Percentiles rank a stretch among this genome's conserved stretches.
phyloP scores from a whole-genome alignment of 2,329 filamentous ascomycete species.

The Diaporthe helianthi region DNA sequence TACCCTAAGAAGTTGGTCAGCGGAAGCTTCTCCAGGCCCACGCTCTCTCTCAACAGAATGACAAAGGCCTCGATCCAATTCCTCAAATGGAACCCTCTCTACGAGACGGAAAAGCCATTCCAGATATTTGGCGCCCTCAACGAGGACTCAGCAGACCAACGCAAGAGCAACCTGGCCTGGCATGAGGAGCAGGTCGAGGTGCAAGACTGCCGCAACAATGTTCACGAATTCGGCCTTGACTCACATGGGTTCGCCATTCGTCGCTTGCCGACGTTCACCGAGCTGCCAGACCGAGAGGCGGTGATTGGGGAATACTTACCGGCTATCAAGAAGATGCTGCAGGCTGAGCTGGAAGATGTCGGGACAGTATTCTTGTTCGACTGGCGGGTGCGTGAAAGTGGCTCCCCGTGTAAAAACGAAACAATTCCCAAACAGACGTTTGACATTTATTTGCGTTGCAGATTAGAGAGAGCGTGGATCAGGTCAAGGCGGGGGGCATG shows the following conservation, averaged over 20 bases:
- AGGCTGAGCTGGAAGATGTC: not conserved
- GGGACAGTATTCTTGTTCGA: not conserved
- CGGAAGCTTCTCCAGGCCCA: not conserved
- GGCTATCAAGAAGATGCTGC: not conserved
- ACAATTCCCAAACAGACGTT: too few relatives aligned
- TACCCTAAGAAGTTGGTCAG: too few relatives aligned
- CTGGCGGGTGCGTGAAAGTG: not conserved
- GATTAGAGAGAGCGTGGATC: not conserved
- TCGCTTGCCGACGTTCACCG: not conserved
- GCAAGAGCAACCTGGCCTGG: constrained; percentile 10
- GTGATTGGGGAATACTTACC: not conserved
- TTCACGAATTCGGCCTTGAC: not conserved
- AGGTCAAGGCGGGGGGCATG: not conserved
- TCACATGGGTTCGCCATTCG: not conserved
- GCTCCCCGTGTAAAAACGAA: not conserved
- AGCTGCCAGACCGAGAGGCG: not conserved
- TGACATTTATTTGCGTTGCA: not conserved
- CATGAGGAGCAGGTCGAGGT: not conserved
- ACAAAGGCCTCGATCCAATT: not conserved
- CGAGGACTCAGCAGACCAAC: not conserved
- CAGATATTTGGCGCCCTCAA: not conserved
- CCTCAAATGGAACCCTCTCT: not conserved
- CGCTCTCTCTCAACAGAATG: not conserved
- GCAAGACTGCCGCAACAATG: not conserved
- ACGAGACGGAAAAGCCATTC: not conserved